These are phyloP conservation scores for Barnettozyma vustinii DNA, from an alignment of 805 yeast genomes.

Conservation along the genomic window DNA sequence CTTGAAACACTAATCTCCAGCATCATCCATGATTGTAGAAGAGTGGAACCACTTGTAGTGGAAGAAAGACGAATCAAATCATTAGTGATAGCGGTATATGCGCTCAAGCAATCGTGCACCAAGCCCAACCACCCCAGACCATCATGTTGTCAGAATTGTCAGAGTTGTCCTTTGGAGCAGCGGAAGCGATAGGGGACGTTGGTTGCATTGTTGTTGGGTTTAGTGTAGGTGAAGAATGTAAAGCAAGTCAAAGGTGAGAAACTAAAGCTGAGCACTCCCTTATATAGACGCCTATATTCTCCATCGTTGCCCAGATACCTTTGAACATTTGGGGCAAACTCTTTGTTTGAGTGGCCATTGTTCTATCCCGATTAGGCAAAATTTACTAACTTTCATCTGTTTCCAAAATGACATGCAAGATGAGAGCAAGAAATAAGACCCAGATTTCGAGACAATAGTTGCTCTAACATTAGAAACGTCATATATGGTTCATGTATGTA, in stretches of 20 bases:
- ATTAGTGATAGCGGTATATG: neutral
- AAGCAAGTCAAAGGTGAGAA: neutral
- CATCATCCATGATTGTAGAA: neutral
- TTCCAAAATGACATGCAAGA: no score
- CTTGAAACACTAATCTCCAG: neutral
- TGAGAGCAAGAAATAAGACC: no score
- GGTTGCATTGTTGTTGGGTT: constrained; percentile 6
- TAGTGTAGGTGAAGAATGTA: neutral
- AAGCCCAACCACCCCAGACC: constrained; percentile 9
- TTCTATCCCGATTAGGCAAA: neutral
- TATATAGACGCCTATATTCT: neutral
- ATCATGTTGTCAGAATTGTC: constrained; percentile 9
- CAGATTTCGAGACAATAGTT: no score
- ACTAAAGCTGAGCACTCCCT: neutral
- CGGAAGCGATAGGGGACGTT: constrained; percentile 6
- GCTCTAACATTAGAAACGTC: no score
- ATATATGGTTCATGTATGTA: no score
- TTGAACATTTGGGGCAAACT: neutral
- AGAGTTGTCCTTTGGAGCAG: constrained; percentile 11
- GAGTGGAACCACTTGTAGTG: neutral
- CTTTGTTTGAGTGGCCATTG: neutral
- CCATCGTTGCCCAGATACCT: neutral
- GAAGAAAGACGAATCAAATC: no score
- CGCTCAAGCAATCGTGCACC: constrained; percentile 4
- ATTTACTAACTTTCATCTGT: no score